Evolutionary conservation across 2,329 filamentous ascomycete genomes (phyloP), one percentile per base, ranked within the genome.

Genomic region (Fonsecaea nubica): DNA sequence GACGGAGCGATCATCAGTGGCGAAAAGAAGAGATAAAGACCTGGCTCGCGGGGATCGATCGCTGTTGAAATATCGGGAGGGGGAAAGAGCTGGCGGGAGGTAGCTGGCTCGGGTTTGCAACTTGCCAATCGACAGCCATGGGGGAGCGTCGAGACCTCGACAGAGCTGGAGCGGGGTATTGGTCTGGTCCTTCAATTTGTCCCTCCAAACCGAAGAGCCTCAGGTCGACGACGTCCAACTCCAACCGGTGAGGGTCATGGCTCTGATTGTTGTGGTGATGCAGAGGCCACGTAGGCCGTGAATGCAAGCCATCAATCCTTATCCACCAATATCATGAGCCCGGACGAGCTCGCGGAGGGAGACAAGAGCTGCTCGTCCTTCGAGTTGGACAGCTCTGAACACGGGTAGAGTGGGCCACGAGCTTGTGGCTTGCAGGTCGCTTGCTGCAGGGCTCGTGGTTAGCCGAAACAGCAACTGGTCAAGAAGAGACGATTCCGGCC

Each of bases 381-480:
- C 15, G 45, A 48, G 45, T 33, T 58, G 35, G 53, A 55, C 40
- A 60, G 50, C 54, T 38, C 38, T 64, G 52, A 33, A 64, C 62
- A 61, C 54, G 62, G 62, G 52, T 38, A 32, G 45, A 52, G 48
- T 50, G 59, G 59, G 36, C 59, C 33, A 32, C 40, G 42, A 63
- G 42, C 35, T 45, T 52, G 65, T 68, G 65, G 65, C 65, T 65
- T 68, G 65, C 65, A 68, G 40, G 50, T 68, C 62, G 65, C 48
- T 62, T 65, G 62, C 63, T 65, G 65, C 65, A 65, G 65, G 65
- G 62, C 54, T 64, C 40, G 50, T 53, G 18, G 42, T 58, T 30
- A 50, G 18, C 53, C 18, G 48, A 62, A 25, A 25, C 25, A 42
- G 58, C 55, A 67, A 61, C 64, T 64, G 61, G 54, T 63, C 36